These are phyloP conservation scores for Strigomonas galati DNA, from an alignment of 208 protist genomes.

Conservation along the genomic window DNA sequence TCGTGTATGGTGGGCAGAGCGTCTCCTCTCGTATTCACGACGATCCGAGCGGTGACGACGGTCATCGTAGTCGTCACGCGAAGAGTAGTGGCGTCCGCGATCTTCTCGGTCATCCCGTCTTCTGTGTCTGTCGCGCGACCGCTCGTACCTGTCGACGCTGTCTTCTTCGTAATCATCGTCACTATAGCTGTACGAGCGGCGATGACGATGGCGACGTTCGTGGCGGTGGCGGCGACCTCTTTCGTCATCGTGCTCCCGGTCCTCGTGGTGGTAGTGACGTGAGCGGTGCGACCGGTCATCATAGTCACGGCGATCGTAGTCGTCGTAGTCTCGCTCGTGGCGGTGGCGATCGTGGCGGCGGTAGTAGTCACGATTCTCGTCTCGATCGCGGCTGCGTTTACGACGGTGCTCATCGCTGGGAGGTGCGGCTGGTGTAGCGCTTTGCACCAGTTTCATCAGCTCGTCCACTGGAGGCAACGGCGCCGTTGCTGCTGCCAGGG, in stretches of 20 bases:
- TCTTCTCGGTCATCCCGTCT: no score
- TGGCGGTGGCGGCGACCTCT: background rate
- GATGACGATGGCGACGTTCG: background rate
- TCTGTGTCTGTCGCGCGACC: no score
- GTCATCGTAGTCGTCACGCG: no score
- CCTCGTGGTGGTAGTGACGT: background rate
- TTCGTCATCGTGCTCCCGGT: background rate
- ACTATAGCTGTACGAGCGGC: background rate
- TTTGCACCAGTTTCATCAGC: no score
- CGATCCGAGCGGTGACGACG: no score
- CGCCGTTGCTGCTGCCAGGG: no score
- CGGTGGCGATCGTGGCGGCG: background rate
- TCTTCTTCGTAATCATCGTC: conserved; percentile 10
- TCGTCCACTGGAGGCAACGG: no score
- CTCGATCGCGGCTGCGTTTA: conserved; percentile 11
- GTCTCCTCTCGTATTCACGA: no score
- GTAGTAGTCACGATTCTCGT: conserved; percentile 6
- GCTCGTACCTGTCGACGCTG: background rate
- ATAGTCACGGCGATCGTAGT: conserved; percentile 1
- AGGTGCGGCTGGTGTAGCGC: no score
- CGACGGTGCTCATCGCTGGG: background rate
- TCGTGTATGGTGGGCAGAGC: no score
- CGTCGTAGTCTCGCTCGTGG: background rate
- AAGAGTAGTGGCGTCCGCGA: no score
- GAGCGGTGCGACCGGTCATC: background rate